phyloP scores from a whole-genome alignment of 2,329 filamentous ascomycete genomes.

The Paramyrothecium sp. region DNA sequence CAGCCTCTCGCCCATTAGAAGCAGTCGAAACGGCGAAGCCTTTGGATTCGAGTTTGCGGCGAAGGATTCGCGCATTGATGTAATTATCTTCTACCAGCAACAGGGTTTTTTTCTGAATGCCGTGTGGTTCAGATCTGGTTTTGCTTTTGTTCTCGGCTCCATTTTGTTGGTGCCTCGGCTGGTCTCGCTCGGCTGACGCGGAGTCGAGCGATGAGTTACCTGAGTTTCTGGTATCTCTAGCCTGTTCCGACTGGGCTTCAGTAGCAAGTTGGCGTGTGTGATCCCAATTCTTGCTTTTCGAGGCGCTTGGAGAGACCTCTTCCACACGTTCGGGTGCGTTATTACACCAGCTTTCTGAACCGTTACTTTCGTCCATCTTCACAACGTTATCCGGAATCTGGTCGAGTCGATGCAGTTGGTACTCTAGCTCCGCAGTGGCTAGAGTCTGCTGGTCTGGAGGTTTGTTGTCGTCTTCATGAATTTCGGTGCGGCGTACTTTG shows the following conservation, averaged over 20 bases:
- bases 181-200: not conserved
- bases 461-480: not conserved
- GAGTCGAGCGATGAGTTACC: too few relatives aligned
- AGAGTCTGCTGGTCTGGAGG: not conserved
- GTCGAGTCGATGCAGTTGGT: not conserved
- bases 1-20: not conserved
- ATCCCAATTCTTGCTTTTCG: not conserved
- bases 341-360: not conserved
- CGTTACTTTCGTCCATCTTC: not conserved
- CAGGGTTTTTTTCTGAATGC: not conserved
- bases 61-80: not conserved
- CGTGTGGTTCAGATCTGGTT: not conserved
- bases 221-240: not conserved
- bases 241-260: not conserved
- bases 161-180: not conserved
- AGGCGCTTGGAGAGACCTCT: not conserved
- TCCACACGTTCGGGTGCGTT: not conserved
- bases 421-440: not conserved
- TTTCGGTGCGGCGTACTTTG: not conserved
- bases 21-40: not conserved
- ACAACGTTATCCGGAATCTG: not conserved
- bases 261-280: not conserved
- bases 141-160: too few relatives aligned
- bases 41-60: not conserved
- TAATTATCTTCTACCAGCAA: not conserved